Percentiles rank a stretch among this genome's conserved stretches.
Conservation (phyloP, 1,139 yeast genomes). For the Taphrina communis region DNA sequence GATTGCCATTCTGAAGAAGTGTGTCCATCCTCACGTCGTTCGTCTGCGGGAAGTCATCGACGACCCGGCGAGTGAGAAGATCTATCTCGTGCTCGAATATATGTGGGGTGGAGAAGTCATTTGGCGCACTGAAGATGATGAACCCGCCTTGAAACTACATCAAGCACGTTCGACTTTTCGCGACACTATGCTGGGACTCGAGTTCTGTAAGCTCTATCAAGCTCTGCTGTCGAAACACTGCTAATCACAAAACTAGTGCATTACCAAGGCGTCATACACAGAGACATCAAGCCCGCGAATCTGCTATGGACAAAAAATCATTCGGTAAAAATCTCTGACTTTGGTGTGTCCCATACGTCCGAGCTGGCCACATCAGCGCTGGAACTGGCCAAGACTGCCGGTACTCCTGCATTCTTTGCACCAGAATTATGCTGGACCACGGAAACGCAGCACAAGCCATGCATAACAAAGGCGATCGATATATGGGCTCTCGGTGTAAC, state of each 20-base stretch:
- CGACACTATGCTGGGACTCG: slow-evolving; percentile 87
- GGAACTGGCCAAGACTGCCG: slow-evolving; percentile 88
- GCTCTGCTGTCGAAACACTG: background rate
- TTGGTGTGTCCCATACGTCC: slow-evolving; percentile 84
- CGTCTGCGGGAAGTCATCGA: slow-evolving; percentile 86
- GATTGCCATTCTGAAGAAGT: slow-evolving; percentile 94
- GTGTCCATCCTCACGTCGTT: slow-evolving; percentile 90
- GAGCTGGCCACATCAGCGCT: slow-evolving; percentile 59
- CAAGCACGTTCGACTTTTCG: slow-evolving; percentile 74
- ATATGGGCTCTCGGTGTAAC: slow-evolving; percentile 98
- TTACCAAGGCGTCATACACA: slow-evolving; percentile 89
- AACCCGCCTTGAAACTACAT: slow-evolving; percentile 60
- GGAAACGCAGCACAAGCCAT: slow-evolving; percentile 52
- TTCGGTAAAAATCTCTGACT: slow-evolving; percentile 89
- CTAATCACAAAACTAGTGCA: slow-evolving; percentile 58
- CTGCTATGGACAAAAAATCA: slow-evolving; percentile 73
- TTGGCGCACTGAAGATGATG: slow-evolving; percentile 65
- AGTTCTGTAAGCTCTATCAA: slow-evolving; percentile 56
- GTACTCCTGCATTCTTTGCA: slow-evolving; percentile 86
- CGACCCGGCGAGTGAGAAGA: slow-evolving; percentile 80
- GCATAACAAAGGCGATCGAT: slow-evolving; percentile 77
- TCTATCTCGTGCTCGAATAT: slow-evolving; percentile 88
- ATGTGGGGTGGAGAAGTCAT: slow-evolving; percentile 89
- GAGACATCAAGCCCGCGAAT: slow-evolving; percentile 98
- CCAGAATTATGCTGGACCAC: slow-evolving; percentile 72